Percentiles rank a stretch among this genome's conserved stretches.
phyloP scores from a whole-genome alignment of 108 stramenopile species.

The Nitzschia inconspicua region DNA sequence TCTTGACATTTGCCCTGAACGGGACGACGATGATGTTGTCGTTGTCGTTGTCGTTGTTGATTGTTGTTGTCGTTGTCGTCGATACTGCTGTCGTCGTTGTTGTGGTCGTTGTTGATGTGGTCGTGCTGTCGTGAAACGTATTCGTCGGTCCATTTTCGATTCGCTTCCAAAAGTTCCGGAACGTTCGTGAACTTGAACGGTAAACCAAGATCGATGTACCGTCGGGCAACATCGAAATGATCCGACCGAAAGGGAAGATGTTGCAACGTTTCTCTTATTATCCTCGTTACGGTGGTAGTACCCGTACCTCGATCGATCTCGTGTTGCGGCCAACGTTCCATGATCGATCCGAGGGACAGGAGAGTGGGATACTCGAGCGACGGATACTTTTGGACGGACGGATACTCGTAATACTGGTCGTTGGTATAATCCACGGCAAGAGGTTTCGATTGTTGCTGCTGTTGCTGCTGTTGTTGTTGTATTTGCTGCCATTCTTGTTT shows the following conservation, averaged over 20 bases:
- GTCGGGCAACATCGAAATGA: constrained; percentile 60
- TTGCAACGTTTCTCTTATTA: constrained; percentile 51
- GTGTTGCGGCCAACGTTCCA: constrained; percentile 18
- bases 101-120: too few species aligned
- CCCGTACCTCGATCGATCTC: neutral
- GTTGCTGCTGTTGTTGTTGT: neutral
- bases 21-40: constrained; percentile 1
- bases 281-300: neutral
- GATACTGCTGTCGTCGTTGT: neutral
- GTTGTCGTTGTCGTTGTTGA: neutral
- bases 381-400: constrained; percentile 31
- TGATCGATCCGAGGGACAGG: constrained; percentile 34
- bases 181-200: constrained; percentile 76
- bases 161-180: constrained; percentile 53
- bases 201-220: constrained; percentile 46
- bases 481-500: neutral
- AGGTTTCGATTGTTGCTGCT: constrained; percentile 8
- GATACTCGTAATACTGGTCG: constrained; percentile 47
- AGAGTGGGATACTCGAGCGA: constrained; percentile 46
- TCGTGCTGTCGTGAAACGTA: constrained; percentile 53
- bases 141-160: constrained; percentile 68
- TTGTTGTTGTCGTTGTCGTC: constrained; percentile 4
- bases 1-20: constrained; percentile 52
- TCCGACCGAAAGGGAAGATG: constrained; percentile 34
- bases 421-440: constrained; percentile 66